phyloP scores from a whole-genome alignment of 345 rosid species.

The Brassica cretica region DNA sequence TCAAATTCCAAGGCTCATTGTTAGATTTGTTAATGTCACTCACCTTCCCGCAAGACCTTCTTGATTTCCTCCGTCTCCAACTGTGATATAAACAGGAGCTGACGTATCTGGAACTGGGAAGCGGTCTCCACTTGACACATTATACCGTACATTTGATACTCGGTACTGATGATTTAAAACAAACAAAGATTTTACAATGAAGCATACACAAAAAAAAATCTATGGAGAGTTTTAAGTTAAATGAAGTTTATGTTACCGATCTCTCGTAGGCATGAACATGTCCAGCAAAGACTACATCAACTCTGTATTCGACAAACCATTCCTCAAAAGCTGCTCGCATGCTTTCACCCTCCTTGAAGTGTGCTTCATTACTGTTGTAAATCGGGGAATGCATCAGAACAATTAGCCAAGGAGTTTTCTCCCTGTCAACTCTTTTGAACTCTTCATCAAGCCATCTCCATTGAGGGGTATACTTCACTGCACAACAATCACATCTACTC shows the following conservation, averaged over 20 bases:
- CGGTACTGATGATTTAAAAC: constrained; percentile 56
- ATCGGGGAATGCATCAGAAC: constrained; percentile 88
- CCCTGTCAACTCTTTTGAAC: constrained; percentile 74
- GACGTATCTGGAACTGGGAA: constrained; percentile 72
- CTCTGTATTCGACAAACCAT: constrained; percentile 70
- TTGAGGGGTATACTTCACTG: constrained; percentile 94
- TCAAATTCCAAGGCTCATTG: neutral
- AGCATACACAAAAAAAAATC: neutral
- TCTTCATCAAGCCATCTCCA: constrained; percentile 77
- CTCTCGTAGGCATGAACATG: constrained; percentile 99
- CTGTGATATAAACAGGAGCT: constrained; percentile 86
- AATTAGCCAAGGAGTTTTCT: constrained; percentile 94
- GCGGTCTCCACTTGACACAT: constrained; percentile 63
- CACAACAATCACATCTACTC: neutral
- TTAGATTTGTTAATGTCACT: constrained; percentile 10
- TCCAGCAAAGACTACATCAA: constrained; percentile 87
- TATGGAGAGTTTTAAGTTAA: neutral
- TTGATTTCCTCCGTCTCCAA: constrained; percentile 97
- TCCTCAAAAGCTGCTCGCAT: constrained; percentile 78
- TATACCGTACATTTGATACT: constrained; percentile 72
- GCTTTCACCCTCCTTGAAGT: constrained; percentile 95
- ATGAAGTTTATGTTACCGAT: constrained; percentile 60
- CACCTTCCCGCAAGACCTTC: constrained; percentile 85
- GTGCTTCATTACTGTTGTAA: constrained; percentile 85
- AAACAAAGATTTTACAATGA: neutral